These are phyloP conservation scores for Penicillium angulare DNA, from an alignment of 495 filamentous ascomycete species.

Conservation along the genomic window DNA sequence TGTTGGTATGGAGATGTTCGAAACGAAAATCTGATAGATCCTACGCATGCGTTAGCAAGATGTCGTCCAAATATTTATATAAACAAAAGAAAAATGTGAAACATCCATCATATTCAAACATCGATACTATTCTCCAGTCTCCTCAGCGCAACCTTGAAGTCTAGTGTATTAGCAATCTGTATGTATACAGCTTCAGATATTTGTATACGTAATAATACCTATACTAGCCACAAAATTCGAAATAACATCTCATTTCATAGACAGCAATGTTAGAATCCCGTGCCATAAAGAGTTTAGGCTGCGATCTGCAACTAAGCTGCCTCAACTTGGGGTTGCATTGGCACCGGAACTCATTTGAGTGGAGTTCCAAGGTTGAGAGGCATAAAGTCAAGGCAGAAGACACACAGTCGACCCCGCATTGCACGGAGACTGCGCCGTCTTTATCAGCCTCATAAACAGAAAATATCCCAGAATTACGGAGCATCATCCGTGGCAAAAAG, in stretches of 20 bases:
- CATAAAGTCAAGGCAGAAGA: not conserved
- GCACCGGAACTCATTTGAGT: too few species aligned
- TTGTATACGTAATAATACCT: too few species aligned
- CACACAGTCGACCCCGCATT: not conserved
- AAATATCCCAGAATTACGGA: not conserved
- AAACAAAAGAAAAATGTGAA: too few species aligned
- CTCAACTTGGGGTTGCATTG: not conserved
- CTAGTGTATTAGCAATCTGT: not conserved
- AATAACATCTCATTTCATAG: not conserved
- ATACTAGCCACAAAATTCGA: too few species aligned
- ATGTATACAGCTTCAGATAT: too few species aligned
- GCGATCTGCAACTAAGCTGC: not conserved
- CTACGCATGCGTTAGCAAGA: too few species aligned
- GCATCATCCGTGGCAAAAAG: not conserved
- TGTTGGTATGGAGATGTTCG: conserved; percentile 55
- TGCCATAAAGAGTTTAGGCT: not conserved
- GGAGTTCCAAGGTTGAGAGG: too few species aligned
- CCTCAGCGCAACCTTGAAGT: not conserved
- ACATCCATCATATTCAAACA: not conserved
- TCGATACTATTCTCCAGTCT: not conserved
- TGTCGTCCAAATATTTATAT: too few species aligned
- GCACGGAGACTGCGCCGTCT: not conserved
- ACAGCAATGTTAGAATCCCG: not conserved
- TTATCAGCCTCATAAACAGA: not conserved
- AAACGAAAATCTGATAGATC: too few species aligned